A percentile compares a stretch with the other conserved stretches of the same genome.
Conservation (phyloP, 495 filamentous ascomycete species). For the Tuber magnatum region DNA sequence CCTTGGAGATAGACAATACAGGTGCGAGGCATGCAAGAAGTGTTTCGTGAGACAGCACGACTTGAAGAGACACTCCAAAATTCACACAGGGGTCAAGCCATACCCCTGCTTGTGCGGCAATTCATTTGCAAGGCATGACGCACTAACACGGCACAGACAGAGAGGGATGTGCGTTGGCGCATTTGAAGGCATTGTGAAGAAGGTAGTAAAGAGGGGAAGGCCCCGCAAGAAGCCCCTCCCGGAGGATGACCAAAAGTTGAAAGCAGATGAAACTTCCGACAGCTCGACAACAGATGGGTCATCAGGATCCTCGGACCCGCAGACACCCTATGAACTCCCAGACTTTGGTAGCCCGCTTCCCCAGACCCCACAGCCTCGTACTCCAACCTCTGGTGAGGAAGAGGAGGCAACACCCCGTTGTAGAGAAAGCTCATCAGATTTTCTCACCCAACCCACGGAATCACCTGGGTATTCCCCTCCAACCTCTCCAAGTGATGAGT, state of each 20-base stretch:
- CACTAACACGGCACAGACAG: conserved; percentile 86
- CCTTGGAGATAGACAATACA: conserved; percentile 86
- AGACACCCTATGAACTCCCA: conserved; percentile 29
- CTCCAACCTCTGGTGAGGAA: conserved; percentile 24
- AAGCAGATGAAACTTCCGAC: conserved; percentile 24
- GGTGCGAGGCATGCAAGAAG: conserved; percentile 80
- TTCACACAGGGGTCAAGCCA: conserved; percentile 87
- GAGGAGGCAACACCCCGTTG: conserved; percentile 31
- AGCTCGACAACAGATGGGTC: conserved; percentile 24
- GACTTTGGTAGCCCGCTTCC: conserved; percentile 32
- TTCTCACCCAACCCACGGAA: conserved; percentile 16
- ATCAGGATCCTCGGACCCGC: conserved; percentile 34
- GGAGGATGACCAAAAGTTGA: conserved; percentile 56
- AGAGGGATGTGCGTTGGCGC: conserved; percentile 90
- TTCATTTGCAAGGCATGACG: conserved; percentile 87
- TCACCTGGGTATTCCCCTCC: conserved; percentile 32
- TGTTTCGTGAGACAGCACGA: conserved; percentile 96
- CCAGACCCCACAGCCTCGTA: conserved; percentile 29
- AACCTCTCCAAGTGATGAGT: conserved; percentile 34
- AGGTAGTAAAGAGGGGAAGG: conserved; percentile 59
- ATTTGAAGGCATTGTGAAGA: conserved; percentile 73
- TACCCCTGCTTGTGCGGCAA: conserved; percentile 86
- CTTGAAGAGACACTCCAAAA: conserved; percentile 92
- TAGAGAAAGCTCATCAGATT: conserved; percentile 32
- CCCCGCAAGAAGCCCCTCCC: conserved; percentile 55